These are phyloP conservation scores for Periconia macrospinosa DNA, from an alignment of 2,329 filamentous ascomycete species.

Conservation along the genomic window DNA sequence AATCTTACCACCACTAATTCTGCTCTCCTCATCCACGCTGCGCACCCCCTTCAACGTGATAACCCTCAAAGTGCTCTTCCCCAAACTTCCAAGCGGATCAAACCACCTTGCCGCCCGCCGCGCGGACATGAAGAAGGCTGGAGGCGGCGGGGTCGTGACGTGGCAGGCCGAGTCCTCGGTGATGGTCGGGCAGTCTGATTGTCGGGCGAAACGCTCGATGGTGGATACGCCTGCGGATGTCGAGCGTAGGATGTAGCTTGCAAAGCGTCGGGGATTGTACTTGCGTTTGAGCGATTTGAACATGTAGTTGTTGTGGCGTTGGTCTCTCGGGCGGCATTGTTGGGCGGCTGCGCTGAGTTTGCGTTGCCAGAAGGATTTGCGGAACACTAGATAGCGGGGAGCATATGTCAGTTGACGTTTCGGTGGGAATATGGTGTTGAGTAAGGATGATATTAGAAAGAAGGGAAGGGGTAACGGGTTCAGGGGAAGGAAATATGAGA, in stretches of 20 bases:
- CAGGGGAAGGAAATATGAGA: too few relatives aligned
- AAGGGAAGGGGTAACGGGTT: background rate
- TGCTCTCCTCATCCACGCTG: background rate
- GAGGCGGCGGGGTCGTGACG: background rate
- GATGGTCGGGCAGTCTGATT: background rate
- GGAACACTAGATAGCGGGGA: slow-evolving; percentile 4
- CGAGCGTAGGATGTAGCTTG: background rate
- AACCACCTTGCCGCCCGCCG: background rate
- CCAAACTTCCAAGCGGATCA: background rate
- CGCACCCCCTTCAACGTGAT: background rate
- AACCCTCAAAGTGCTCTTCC: background rate
- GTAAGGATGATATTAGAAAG: background rate
- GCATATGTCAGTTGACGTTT: background rate
- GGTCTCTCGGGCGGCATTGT: background rate
- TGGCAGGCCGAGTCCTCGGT: background rate
- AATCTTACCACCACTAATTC: background rate
- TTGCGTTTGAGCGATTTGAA: background rate
- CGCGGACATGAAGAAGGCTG: background rate
- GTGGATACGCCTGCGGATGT: background rate
- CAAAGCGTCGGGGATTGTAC: background rate
- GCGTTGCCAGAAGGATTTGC: slow-evolving; percentile 4
- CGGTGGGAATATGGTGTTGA: background rate
- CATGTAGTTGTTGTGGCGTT: background rate
- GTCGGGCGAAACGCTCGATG: background rate
- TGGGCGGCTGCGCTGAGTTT: too few relatives aligned